These are phyloP conservation scores for Zizania palustris DNA, from an alignment of 202 grass and related monocot species.

Conservation along the genomic window DNA sequence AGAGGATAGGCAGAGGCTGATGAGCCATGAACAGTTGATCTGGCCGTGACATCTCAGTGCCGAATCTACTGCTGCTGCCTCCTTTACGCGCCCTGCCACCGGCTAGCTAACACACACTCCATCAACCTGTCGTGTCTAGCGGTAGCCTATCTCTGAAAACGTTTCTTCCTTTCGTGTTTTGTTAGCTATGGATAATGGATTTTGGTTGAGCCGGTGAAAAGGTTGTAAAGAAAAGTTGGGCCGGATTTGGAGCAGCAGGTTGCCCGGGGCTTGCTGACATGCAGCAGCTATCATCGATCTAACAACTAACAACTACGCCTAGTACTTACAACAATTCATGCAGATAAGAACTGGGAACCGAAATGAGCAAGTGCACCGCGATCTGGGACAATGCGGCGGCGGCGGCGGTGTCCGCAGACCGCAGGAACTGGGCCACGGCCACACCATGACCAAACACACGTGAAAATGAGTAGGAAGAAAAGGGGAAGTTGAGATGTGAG, in stretches of 20 bases:
- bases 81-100: neutral
- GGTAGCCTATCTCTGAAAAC: neutral
- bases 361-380: neutral
- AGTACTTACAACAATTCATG: neutral
- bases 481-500: neutral
- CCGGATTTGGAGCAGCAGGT: constrained; percentile 22
- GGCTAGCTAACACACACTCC: neutral
- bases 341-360: neutral
- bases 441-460: neutral
- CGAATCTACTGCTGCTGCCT: constrained; percentile 1
- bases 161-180: neutral
- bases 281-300: constrained; percentile 1
- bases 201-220: constrained; percentile 24
- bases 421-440: neutral
- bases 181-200: neutral
- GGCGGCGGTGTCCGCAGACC: no score
- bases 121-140: neutral
- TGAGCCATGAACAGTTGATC: constrained; percentile 14
- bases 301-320: neutral
- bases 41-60: neutral
- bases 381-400: neutral
- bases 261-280: neutral
- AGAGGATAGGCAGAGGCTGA: neutral
- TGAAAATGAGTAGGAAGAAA: neutral
- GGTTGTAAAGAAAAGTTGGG: neutral